A percentile compares a stretch with the other conserved stretches of the same genome.
Evolutionary conservation across 2,329 filamentous ascomycete genomes (phyloP).

Genomic region (Xylariales sp.): DNA sequence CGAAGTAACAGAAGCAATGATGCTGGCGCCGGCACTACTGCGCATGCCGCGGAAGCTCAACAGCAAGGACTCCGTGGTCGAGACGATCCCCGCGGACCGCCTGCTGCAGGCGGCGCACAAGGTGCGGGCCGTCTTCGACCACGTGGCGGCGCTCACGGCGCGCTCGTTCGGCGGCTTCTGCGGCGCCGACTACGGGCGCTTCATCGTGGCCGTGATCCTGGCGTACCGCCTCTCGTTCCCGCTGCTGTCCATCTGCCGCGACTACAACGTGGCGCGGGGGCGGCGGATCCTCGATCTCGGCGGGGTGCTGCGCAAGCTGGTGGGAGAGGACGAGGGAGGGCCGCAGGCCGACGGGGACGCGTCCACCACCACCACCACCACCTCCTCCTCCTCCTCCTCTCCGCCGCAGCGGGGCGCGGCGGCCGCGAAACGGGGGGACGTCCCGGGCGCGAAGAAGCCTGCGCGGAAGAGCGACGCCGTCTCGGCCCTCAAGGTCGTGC

Average conservation of each 20-base stretch:
- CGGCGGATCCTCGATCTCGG: conserved; percentile 55
- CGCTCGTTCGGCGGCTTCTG: conserved; percentile 53
- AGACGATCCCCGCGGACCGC: conserved; percentile 40
- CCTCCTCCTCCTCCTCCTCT: no score
- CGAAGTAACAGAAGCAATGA: conserved; percentile 54
- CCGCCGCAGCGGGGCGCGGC: neutral
- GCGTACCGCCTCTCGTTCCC: conserved; percentile 62
- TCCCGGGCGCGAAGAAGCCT: no score
- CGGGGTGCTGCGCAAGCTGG: conserved; percentile 22
- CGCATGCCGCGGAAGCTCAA: conserved; percentile 10
- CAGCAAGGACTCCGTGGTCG: conserved; percentile 20
- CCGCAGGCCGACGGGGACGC: no score
- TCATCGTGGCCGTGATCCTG: conserved; percentile 57
- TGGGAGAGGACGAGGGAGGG: neutral
- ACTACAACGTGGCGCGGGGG: conserved; percentile 51
- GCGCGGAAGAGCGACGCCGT: conserved; percentile 54
- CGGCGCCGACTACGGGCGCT: conserved; percentile 56
- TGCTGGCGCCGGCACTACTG: conserved; percentile 56
- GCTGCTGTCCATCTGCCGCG: conserved; percentile 53
- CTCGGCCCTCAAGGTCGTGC: conserved; percentile 59
- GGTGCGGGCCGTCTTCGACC: conserved; percentile 51
- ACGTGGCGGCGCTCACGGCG: conserved; percentile 43
- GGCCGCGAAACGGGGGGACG: neutral
- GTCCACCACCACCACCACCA: no score
- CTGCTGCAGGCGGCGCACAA: conserved; percentile 41